These are phyloP conservation scores for Mucor irregularis DNA, from an alignment of 371 early-diverging fungal species.

Conservation along the genomic window DNA sequence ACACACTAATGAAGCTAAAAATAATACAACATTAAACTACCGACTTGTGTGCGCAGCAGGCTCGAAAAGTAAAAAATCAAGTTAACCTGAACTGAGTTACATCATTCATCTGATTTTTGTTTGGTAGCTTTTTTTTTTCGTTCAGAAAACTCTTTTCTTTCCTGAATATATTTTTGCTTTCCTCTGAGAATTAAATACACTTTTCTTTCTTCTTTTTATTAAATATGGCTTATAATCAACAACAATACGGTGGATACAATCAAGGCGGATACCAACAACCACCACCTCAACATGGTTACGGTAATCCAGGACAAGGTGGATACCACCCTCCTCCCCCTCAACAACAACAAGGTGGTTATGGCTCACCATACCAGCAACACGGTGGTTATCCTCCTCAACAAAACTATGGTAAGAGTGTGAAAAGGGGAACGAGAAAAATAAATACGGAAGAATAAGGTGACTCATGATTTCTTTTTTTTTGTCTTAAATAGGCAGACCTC, in stretches of 20 bases:
- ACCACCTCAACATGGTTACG: conserved; percentile 17
- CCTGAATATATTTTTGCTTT: background rate
- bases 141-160: too few relatives aligned
- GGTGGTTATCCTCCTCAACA: conserved; percentile 8
- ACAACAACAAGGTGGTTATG: background rate
- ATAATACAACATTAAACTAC: too few relatives aligned
- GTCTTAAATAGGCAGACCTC: conserved; percentile 12
- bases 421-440: background rate
- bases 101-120: too few relatives aligned
- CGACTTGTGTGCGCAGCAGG: too few relatives aligned
- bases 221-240: conserved; percentile 14
- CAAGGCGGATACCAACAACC: conserved; percentile 13
- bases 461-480: background rate
- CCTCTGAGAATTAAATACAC: background rate
- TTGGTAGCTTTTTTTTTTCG: background rate
- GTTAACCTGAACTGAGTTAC: too few relatives aligned
- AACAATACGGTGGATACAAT: conserved; percentile 4
- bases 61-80: too few relatives aligned
- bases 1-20: too few relatives aligned
- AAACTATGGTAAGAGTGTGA: background rate
- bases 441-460: too few relatives aligned
- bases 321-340: background rate
- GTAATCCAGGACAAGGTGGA: conserved; percentile 3
- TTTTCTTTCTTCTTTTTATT: background rate
- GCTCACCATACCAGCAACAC: too few relatives aligned